Base-by-base conservation (phyloP, 75 land plant species). In the Picea glauca region DNA sequence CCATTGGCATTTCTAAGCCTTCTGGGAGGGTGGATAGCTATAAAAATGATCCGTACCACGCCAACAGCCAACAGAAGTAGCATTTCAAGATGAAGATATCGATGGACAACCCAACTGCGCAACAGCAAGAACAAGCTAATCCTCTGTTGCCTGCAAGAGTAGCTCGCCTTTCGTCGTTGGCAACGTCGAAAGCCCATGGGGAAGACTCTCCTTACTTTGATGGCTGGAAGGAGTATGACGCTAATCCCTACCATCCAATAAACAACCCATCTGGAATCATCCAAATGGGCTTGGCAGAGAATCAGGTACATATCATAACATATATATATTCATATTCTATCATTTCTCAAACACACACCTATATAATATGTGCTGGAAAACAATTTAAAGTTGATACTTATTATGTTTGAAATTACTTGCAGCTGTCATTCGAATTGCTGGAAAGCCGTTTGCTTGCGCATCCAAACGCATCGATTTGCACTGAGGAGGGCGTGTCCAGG, bases 281-380 rank as follows among this genome's bases (percentile, higher is more conserved):
- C 26, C 90, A 91, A 58, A 88, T 93, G 87, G 96, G 92, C 26
- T 60, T 91, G 23, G 87, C 96, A 13, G 94, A 91, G 58, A 91
- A 87, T 80, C 91, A 91, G 89, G 96, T 91, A 74, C 75, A 82
- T 67, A 30, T 40, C 64, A 62, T 62, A 46, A 46, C 8, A 6
- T 46, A 6, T 46, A 5, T 46, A 1, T 35, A 35, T 35, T 35
- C 38, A 35, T 35, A 35, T 7, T 46, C 8, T 46, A 43, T 43
- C 4, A 4, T 43, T 4, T 4, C 5, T 4, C 5, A 43, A 4
- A 43, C 5, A 43, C 5, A 43, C 38, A 3, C 0, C 3, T 35
- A 35, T 3, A 35, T 35, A 35, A 35, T 35, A 35, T 35, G 3
- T 35, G 38, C 38, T 1, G 38, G 3, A 35, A 35, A 35, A 3